phyloP scores from a whole-genome alignment of 148 eudicot genomes.

The Pouteria glomerata region DNA sequence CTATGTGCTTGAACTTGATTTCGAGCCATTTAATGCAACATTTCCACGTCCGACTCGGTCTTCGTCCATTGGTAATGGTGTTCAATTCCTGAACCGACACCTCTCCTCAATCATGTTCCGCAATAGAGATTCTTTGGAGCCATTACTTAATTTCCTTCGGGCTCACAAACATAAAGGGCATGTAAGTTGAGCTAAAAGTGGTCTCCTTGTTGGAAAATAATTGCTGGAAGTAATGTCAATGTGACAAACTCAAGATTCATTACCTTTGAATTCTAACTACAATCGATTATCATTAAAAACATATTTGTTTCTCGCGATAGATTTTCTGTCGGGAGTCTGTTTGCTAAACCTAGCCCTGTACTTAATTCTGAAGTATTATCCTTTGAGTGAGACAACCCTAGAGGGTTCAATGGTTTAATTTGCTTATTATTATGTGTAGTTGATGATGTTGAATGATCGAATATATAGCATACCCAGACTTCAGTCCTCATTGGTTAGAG shows the following conservation, averaged over 20 bases:
- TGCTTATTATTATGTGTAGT: conserved; percentile 25
- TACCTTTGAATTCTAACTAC: neutral
- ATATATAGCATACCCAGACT: conserved; percentile 66
- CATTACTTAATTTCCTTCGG: conserved; percentile 89
- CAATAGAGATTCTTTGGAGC: conserved; percentile 82
- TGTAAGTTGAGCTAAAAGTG: conserved; percentile 37
- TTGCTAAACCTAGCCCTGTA: neutral
- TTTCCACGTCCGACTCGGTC: conserved; percentile 90
- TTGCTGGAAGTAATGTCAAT: neutral
- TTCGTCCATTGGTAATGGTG: conserved; percentile 93
- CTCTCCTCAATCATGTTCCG: conserved; percentile 94
- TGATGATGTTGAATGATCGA: conserved; percentile 88
- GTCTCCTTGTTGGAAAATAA: neutral
- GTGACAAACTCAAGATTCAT: neutral
- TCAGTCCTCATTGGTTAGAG: conserved; percentile 63
- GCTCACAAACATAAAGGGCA: conserved; percentile 74
- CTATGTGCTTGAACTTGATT: conserved; percentile 81
- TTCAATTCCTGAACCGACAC: conserved; percentile 94
- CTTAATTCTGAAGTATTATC: neutral
- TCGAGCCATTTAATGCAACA: conserved; percentile 85
- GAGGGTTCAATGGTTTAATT: neutral
- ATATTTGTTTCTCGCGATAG: neutral
- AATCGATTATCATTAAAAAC: neutral
- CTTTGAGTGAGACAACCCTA: neutral
- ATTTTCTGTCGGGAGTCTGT: neutral